Evolutionary conservation across 139 green algal species (phyloP), one percentile per base, ranked within the genome.

Genomic region (Parachlorella kessleri): DNA sequence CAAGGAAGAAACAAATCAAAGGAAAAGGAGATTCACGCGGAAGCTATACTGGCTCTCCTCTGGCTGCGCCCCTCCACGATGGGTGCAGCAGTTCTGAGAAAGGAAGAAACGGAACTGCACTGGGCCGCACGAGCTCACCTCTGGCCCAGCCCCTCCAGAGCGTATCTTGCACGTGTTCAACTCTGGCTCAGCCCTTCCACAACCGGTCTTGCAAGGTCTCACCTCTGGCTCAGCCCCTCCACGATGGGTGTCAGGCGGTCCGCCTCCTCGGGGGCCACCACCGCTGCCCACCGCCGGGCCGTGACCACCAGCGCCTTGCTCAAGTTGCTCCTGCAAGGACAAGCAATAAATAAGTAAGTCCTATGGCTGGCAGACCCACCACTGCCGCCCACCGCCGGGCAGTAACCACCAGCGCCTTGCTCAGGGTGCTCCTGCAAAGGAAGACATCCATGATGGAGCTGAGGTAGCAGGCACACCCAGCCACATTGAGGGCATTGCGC

Each of bases 231-330:
- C 26, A 98, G 81, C 24, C 85, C 82, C 72, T 93, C 91, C 28
- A 99, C 88, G 26, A 99, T 78, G 14, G 95, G 95, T 18, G 89
- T 81, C 35, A 98, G 87, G 3, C 95, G 87, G 64, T 93, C 85
- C n/a, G 84, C 85, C 77, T 95, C 91, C 8, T 88, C 87, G 2
- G 87, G 81, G 24, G 77, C 87, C 36, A 94, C 92, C 67, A 90
- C 81, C 32, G 88, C 65, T 24, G 82, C 81, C 86, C 88, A 97
- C 8, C 85, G 79, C 30, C 90, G 83, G 9, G 87, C 87, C 32
- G 93, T 91, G 0, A 91, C 69, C 24, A 76, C 83, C 66, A 97
- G 84, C 26, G 83, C 81, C 23, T 85, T 87, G 76, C 53, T 72
- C 8, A 81, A 53, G 28, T 21, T n/a, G 5, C 67, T 37, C 76